Percentiles rank a stretch among this genome's conserved stretches.
Conservation (phyloP, 805 yeast species). For the Vanderwaltozyma polyspora region DNA sequence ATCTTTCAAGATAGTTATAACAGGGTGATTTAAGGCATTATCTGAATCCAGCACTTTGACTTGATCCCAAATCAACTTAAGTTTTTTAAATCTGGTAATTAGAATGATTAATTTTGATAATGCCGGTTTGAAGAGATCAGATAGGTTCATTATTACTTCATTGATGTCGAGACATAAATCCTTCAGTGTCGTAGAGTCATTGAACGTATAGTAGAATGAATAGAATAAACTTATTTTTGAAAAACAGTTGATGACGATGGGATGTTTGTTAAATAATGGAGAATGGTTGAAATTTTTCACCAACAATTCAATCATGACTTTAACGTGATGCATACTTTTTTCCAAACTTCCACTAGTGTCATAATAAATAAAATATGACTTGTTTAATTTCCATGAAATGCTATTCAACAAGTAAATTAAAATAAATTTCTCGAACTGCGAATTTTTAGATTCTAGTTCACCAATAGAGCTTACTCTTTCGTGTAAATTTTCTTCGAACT, state of each 20-base stretch:
- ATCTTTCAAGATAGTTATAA: conserved; percentile 16
- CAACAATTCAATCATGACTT: conserved; percentile 12
- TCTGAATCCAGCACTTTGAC: conserved; percentile 13
- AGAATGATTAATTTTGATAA: conserved; percentile 7
- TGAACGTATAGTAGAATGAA: conserved; percentile 16
- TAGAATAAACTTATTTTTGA: conserved; percentile 18
- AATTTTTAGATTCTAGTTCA: conserved; percentile 7
- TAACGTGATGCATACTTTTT: conserved; percentile 11
- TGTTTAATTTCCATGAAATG: conserved; percentile 21
- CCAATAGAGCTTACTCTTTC: conserved; percentile 5
- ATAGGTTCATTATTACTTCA: conserved; percentile 12
- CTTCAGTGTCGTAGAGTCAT: conserved; percentile 7
- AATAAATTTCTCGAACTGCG: conserved; percentile 18
- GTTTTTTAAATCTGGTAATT: conserved; percentile 11
- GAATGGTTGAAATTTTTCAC: conserved; percentile 11
- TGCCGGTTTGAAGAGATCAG: conserved; percentile 9
- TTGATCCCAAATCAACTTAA: conserved; percentile 16
- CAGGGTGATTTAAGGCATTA: conserved; percentile 17
- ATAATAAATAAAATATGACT: conserved; percentile 16
- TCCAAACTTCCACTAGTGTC: conserved; percentile 11
- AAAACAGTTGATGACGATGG: conserved; percentile 14
- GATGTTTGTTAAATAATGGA: conserved; percentile 14
- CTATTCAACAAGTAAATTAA: conserved; percentile 10
- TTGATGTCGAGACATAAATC: conserved; percentile 9
- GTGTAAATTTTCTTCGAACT: conserved; percentile 14